Evolutionary conservation across 2,329 filamentous ascomycete genomes (phyloP), one percentile per base, ranked within the genome.

Genomic region (Trichoderma atroviride): DNA sequence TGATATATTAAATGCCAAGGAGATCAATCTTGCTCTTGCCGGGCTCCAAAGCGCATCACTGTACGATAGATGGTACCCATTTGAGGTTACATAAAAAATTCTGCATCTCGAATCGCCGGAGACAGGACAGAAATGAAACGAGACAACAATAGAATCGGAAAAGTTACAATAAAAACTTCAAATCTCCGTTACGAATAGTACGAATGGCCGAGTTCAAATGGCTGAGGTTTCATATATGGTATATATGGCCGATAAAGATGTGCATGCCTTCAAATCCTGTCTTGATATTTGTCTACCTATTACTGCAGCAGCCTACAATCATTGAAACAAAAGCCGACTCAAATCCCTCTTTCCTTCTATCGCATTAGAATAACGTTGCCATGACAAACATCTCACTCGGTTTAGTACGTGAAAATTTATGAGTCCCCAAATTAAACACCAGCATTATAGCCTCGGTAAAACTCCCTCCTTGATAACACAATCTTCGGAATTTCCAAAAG

Each of bases 11-110:
- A n/a, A 37, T 50, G 63, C 37, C 35, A 31, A 47, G 24, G 62
- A 33, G n/a, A 29, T 24, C 24, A n/a, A n/a, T 7, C 11, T 13
- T 19, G 61, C 53, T 7, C 11, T 13, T 19, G 61, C 53, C 16
- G 29, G 22, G 2, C 19, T 13, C 19, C 50, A 22, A 47, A 10
- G 29, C 37, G 65, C 22, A 37, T 62, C 22, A 24, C 31, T 73
- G 71, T 71, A 73, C 70, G 62, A 72, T 72, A 63, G 33, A 37
- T 11, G 50, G 19, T 68, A 55, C 33, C 52, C 40, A 16, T 33
- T 47, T 16, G 27, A 58, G 62, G 52, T 19, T 33, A 37, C 24
- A 33, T 33, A 53, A n/a, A n/a, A 31, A n/a, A 24, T 6, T 10
- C 35, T 27, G 19, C 27, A 11, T 33, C 6, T 56, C 4, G 52